Base-by-base conservation (phyloP, 2,329 filamentous ascomycete genomes). In the Xylaria sp. region DNA sequence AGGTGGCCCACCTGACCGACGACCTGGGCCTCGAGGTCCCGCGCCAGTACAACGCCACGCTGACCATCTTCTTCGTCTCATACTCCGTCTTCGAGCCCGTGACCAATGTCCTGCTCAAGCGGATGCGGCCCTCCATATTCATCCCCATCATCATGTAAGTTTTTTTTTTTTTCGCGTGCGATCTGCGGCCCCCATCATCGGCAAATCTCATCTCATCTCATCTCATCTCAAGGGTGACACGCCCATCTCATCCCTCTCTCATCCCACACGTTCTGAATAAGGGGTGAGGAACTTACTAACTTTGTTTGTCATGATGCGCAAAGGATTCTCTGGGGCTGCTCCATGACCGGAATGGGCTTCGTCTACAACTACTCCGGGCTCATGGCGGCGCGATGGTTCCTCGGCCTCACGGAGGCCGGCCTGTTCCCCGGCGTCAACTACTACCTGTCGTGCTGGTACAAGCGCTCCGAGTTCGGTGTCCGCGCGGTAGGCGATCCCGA, bases 61-160 rank as follows among this genome's bases (percentile, higher is more conserved):
- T 96, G 7, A 90, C 89, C 29, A 88, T 95, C 63, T 96, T 96
- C 76, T 96, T 95, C 74, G 79, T 95, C 45, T 91, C 89, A 0
- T 96, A 96, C 69, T 81, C 89, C 2, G 72, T 92, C 29, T 92
- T 91, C 59, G 91, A 94, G 69, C 85, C 86, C 0, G 64, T 92
- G 40, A 91, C 90, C 55, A 95, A 96, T 69, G 77, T 93, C 43
- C 72, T 96, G 20, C 84, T 96, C 54, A 96, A 95, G 74, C 81
- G 79, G 17, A 75, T 90, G 57, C 81, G 85, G 1, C 92, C 92
- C 0, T 90, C 87, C 38, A 74, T 92, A 48, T 96, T 95, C 68
- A 85, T 95, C 50, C 89, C 91, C 2, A 76, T 82, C 26, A 95
- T 95, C 66, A 95, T 96, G 88, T 79, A 82, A 62, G 78, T 34